phyloP scores from a whole-genome alignment of 352 stramenopile genomes.

The Phytophthora tubulina region DNA sequence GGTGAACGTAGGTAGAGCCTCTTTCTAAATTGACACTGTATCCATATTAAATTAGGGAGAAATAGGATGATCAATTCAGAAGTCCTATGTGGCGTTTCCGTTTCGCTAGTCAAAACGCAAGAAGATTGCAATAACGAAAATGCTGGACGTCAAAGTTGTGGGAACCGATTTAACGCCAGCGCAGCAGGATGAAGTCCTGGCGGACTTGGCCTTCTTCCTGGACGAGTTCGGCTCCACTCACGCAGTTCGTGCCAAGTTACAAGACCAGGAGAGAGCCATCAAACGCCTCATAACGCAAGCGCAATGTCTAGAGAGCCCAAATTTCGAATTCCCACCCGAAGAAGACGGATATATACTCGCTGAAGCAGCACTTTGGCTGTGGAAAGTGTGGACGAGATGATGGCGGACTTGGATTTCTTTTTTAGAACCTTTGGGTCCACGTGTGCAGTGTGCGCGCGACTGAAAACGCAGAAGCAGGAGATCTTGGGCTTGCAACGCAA shows the following conservation, averaged over 20 bases:
- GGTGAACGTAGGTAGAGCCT: conserved; percentile 15
- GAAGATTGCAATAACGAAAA: neutral
- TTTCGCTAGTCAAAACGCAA: neutral
- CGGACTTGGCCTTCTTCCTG: conserved; percentile 27
- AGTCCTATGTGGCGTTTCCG: no score
- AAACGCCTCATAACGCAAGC: neutral
- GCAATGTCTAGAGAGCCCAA: no score
- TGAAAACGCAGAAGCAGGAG: conserved; percentile 5
- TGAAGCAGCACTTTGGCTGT: neutral
- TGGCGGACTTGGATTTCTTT: conserved; percentile 17
- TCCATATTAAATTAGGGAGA: conserved; percentile 1
- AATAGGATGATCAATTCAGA: neutral
- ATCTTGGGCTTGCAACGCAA: conserved; percentile 17
- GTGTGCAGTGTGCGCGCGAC: conserved; percentile 7
- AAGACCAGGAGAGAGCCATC: neutral
- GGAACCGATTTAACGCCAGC: neutral
- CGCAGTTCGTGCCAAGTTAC: conserved; percentile 8
- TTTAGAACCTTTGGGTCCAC: conserved; percentile 10
- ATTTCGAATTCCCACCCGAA: no score
- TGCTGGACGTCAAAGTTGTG: conserved; percentile 11
- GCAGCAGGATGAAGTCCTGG: conserved; percentile 13
- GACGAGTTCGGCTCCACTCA: conserved; percentile 26
- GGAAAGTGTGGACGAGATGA: neutral
- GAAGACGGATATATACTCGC: no score
- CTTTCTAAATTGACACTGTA: neutral